A percentile compares a stretch with the other conserved stretches of the same genome.
phyloP scores from a whole-genome alignment of 495 filamentous ascomycete species.

The Lichenothelia convexa region DNA sequence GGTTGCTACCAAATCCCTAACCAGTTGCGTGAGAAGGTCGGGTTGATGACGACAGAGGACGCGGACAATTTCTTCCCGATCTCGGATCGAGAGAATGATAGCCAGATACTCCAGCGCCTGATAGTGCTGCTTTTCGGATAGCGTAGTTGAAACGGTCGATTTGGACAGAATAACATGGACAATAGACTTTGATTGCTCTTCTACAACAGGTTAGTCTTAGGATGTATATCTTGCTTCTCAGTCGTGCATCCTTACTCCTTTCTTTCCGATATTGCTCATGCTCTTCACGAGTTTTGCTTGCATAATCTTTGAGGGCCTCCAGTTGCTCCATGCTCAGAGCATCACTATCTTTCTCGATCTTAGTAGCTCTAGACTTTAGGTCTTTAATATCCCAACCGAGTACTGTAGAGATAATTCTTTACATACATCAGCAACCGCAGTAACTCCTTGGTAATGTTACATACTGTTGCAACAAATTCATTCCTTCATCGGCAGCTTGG shows the following conservation, averaged over 20 bases:
- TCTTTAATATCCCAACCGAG: slow-evolving; percentile 41
- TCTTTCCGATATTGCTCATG: slow-evolving; percentile 28
- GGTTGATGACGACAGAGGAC: slow-evolving; percentile 37
- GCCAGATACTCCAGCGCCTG: slow-evolving; percentile 40
- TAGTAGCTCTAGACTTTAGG: slow-evolving; percentile 32
- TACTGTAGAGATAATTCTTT: slow-evolving; percentile 43
- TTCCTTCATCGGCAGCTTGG: slow-evolving; percentile 39
- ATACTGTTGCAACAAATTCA: slow-evolving; percentile 49
- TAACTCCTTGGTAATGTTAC: neutral
- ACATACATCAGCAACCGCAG: neutral
- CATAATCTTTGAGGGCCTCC: slow-evolving; percentile 29
- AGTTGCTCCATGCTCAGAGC: slow-evolving; percentile 30
- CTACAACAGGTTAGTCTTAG: neutral
- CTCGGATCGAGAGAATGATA: slow-evolving; percentile 36
- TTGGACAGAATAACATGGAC: slow-evolving; percentile 28
- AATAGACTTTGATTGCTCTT: slow-evolving; percentile 28
- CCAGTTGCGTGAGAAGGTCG: slow-evolving; percentile 37
- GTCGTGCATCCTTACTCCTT: slow-evolving; percentile 16
- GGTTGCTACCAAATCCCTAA: slow-evolving; percentile 35
- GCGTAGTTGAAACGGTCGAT: slow-evolving; percentile 9
- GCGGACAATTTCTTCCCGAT: slow-evolving; percentile 39
- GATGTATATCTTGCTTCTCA: neutral
- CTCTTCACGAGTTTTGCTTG: slow-evolving; percentile 25
- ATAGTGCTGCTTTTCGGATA: slow-evolving; percentile 33
- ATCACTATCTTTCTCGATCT: slow-evolving; percentile 32